Base-by-base conservation (phyloP, 2,329 filamentous ascomycete species). In the Neofusicoccum laricinum region DNA sequence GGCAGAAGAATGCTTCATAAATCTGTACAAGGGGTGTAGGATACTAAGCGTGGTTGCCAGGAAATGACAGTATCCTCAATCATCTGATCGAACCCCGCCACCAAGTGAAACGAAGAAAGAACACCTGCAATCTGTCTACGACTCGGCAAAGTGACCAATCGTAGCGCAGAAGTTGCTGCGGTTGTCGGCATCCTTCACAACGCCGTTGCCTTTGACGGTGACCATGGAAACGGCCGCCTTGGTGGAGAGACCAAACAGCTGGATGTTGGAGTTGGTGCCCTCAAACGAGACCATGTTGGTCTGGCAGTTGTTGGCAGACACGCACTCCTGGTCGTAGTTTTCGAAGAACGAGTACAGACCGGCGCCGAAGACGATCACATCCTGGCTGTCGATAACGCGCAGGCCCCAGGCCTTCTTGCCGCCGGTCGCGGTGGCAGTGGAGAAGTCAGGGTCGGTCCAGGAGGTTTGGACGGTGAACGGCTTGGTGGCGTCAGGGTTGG, bases 321-420 rank as follows among this genome's bases (percentile, higher is more conserved):
- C 73, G 69, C 84, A 86, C 14, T 71, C 71, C 69, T 86, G 82
- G 38, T 71, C 71, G 74, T 87, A 87, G 74, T 85, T 82, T 69
- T 84, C 78, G 78, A 87, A 88, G 79, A 86, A 88, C 58, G 77
- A 81, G 75, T 80, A 80, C 82, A 90, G 74, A 79, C 81, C 81
- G 1, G 77, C 73, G 48, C 79, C 78, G 70, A 81, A 82, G 69
- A 78, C 75, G 71, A 81, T 76, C 65, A 83, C 76, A 68, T 75
- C 75, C 32, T 69, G 69, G 58, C 69, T 73, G 67, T 78, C 74
- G 58, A 78, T 70, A 67, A 81, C 69, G 63, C 80, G 77, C 10
- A 82, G 73, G 40, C 79, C 80, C 80, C 80, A 82, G 11, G 80
- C 75, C 48, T 81, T 76, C 66, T 78, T 76, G 48, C 65, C 69